Evolutionary conservation across 345 rosid species (phyloP).

Genomic region (Brassica cretica): DNA sequence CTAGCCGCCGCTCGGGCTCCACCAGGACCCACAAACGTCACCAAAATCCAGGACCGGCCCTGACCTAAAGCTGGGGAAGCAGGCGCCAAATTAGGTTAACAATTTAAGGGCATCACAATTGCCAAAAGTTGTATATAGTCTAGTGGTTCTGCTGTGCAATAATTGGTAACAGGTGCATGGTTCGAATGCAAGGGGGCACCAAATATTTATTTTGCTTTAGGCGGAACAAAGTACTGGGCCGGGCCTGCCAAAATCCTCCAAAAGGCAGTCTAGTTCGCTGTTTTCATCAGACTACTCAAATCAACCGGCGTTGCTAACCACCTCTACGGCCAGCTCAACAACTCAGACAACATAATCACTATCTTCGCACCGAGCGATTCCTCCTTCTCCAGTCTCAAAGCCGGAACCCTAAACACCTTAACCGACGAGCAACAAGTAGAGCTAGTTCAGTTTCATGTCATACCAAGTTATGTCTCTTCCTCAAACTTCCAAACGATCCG

Average conservation of each 20-base stretch:
- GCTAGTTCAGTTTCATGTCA: constrained; percentile 47
- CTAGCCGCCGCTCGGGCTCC: constrained; percentile 44
- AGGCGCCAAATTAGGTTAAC: too few species aligned
- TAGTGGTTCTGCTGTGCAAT: too few species aligned
- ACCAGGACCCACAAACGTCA: constrained; percentile 49
- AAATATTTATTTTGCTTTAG: too few species aligned
- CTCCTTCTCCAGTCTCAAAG: constrained; percentile 45
- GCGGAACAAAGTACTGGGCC: too few species aligned
- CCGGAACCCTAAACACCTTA: constrained; percentile 49
- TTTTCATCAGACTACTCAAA: constrained; percentile 55
- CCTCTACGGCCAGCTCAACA: constrained; percentile 47
- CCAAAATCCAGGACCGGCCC: constrained; percentile 43
- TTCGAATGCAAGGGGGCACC: too few species aligned
- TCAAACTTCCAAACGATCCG: constrained; percentile 48
- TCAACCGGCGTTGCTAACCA: constrained; percentile 49
- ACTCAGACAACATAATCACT: constrained; percentile 48
- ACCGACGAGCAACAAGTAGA: constrained; percentile 43
- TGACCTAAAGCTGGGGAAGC: too few species aligned
- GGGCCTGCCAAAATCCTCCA: constrained; percentile 23
- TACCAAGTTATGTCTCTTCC: constrained; percentile 42
- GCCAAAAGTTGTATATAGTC: too few species aligned
- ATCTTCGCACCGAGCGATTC: constrained; percentile 51
- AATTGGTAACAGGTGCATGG: too few species aligned
- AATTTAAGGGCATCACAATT: too few species aligned
- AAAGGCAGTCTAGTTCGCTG: constrained; percentile 52